These are phyloP conservation scores for Willaertia magna DNA, from an alignment of 208 protist genomes.

Conservation along the genomic window DNA sequence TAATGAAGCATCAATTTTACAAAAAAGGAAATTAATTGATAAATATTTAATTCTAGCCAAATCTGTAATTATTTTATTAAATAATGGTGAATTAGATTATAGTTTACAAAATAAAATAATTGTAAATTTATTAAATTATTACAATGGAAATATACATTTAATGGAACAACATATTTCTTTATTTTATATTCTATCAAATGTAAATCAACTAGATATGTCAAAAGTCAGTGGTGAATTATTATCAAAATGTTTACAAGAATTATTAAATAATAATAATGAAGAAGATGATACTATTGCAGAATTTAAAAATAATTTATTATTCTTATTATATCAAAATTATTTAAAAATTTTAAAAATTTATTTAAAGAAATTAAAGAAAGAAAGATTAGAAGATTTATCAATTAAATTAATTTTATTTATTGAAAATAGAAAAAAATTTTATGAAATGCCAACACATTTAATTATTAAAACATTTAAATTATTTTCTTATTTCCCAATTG, in stretches of 20 bases:
- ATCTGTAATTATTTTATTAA: not conserved
- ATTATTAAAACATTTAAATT: not conserved
- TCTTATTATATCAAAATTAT: not conserved
- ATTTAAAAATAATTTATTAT: not conserved
- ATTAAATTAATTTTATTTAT: not conserved
- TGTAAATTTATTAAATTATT: no score
- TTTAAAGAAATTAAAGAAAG: not conserved
- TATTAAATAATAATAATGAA: no score
- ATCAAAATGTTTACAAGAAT: no score
- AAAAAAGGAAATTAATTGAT: not conserved
- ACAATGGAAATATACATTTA: no score
- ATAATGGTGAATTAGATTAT: no score
- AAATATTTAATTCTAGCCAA: not conserved
- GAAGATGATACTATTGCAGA: no score
- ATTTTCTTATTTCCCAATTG: not conserved
- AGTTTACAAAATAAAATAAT: no score
- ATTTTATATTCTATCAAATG: no score
- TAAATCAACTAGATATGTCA: no score
- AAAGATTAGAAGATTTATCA: not conserved
- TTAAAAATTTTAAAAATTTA: not conserved
- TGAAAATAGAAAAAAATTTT: not conserved
- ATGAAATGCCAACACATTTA: not conserved
- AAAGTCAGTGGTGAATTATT: no score
- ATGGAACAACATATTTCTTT: no score
- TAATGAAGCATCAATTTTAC: no score